Percentiles rank a stretch among this genome's conserved stretches.
These are phyloP conservation scores for Metrosideros polymorpha DNA, from an alignment of 441 rosid genomes.

Conservation along the genomic window DNA sequence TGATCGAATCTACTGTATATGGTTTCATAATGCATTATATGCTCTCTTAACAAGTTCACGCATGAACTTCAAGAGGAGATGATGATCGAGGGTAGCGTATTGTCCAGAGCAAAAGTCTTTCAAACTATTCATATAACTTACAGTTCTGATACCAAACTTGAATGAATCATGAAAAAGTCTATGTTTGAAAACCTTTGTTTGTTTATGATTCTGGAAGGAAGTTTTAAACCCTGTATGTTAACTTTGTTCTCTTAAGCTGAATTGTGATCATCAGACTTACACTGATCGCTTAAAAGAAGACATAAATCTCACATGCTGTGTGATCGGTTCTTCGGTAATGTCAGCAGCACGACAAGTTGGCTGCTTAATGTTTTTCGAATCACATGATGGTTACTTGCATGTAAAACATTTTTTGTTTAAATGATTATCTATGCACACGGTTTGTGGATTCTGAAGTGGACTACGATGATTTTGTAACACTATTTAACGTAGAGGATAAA, in stretches of 20 bases:
- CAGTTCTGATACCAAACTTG: neutral
- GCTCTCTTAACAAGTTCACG: neutral
- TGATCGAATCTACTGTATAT: neutral
- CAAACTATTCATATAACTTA: neutral
- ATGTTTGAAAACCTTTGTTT: neutral
- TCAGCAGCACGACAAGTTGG: neutral
- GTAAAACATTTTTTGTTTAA: too few species aligned
- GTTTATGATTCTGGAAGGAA: neutral
- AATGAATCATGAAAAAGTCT: neutral
- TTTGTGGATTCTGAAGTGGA: neutral
- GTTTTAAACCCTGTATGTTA: neutral
- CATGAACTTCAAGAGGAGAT: neutral
- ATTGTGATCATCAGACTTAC: neutral
- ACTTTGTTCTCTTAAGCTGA: neutral
- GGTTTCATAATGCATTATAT: neutral
- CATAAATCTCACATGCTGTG: neutral
- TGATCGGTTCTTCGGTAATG: too few species aligned
- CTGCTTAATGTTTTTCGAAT: neutral
- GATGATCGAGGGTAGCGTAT: neutral
- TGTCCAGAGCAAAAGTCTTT: neutral
- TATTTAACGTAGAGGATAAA: neutral
- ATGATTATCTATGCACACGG: neutral
- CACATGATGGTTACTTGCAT: neutral
- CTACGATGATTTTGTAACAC: neutral
- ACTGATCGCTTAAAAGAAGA: neutral